Percentiles rank a stretch among this genome's conserved stretches.
These are phyloP conservation scores for Spathaspora girioi DNA, from an alignment of 805 yeast species.

Conservation along the genomic window DNA sequence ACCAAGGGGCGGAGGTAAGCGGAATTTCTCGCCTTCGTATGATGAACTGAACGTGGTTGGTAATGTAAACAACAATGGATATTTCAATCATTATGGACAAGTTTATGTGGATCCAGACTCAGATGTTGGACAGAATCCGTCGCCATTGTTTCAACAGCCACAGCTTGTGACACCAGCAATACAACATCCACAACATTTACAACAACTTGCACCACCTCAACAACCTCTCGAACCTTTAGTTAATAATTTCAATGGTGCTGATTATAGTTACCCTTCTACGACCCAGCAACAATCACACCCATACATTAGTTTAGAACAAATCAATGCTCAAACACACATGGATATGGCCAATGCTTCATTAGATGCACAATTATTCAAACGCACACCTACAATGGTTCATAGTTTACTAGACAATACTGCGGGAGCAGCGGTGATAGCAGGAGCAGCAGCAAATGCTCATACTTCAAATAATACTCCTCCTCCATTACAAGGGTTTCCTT, in stretches of 20 bases:
- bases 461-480: background rate
- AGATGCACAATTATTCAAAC: slow-evolving; percentile 1
- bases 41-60: slow-evolving; percentile 5
- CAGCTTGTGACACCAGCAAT: background rate
- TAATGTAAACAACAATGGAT: slow-evolving; percentile 1
- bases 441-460: background rate
- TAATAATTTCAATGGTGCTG: background rate
- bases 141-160: slow-evolving; percentile 2
- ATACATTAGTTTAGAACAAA: slow-evolving; percentile 9
- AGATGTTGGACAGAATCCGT: slow-evolving; percentile 1
- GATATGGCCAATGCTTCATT: background rate
- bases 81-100: slow-evolving; percentile 13
- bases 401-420: slow-evolving; percentile 1
- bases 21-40: slow-evolving; percentile 12
- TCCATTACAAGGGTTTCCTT: slow-evolving; percentile 14
- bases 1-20: slow-evolving; percentile 4
- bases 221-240: background rate
- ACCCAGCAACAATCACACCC: slow-evolving; percentile 5
- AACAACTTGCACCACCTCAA: background rate
- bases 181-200: background rate
- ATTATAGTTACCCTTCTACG: background rate
- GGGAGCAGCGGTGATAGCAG: background rate
- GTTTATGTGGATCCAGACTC: slow-evolving; percentile 10
- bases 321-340: slow-evolving; percentile 8
- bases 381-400: slow-evolving; percentile 3